A percentile compares a stretch with the other conserved stretches of the same genome.
Evolutionary conservation across 257 asterid genomes (phyloP).

Genomic region (Nicotiana benthamiana): DNA sequence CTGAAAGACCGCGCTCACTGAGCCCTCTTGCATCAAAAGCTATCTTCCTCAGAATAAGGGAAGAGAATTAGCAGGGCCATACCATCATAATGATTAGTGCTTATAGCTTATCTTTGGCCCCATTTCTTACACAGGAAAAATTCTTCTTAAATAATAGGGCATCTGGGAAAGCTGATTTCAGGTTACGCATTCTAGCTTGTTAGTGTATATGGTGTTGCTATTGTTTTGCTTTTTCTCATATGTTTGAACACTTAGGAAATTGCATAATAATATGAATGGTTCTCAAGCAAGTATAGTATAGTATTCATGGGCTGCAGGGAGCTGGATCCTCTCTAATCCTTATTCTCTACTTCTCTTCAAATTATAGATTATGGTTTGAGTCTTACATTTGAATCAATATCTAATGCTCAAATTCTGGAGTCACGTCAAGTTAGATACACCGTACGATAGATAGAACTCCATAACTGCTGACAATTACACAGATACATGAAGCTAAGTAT

Average conservation of each 20-base stretch:
- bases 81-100: not conserved
- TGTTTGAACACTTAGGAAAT: not conserved
- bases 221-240: not conserved
- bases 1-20: constrained; percentile 26
- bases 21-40: not conserved
- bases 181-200: not conserved
- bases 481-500: not conserved
- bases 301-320: not conserved
- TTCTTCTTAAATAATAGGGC: not conserved
- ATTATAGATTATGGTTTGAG: not conserved
- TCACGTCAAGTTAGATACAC: not conserved
- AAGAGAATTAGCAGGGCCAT: not conserved
- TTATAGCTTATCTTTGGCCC: not conserved
- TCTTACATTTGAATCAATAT: not conserved
- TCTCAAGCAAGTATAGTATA: not conserved
- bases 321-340: not conserved
- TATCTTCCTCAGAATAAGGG: not conserved
- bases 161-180: not conserved
- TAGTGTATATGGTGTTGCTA: not conserved
- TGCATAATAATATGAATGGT: not conserved
- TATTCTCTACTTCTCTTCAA: not conserved
- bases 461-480: not conserved
- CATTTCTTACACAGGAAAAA: not conserved
- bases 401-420: not conserved
- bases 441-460: not conserved